These are phyloP conservation scores for Chalaropsis ovoidea DNA, from an alignment of 2,329 filamentous ascomycete genomes.

Conservation along the genomic window DNA sequence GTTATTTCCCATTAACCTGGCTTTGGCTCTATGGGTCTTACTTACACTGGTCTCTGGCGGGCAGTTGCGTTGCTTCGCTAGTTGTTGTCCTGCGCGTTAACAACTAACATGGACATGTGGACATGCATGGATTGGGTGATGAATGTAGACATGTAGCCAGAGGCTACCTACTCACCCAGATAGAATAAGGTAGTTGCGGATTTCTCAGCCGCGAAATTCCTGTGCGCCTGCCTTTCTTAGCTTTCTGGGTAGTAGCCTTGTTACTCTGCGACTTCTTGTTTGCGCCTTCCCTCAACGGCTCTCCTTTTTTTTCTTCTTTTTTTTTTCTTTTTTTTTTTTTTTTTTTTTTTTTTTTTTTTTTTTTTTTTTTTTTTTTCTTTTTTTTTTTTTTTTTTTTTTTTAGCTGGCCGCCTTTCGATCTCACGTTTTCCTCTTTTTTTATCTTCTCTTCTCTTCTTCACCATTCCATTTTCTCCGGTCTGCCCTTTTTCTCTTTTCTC, in stretches of 20 bases:
- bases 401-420: not conserved
- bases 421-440: slow-evolving; percentile 9
- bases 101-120: no score
- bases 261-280: not conserved
- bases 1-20: not conserved
- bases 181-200: slow-evolving; percentile 5
- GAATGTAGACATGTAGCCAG: no score
- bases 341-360: not conserved
- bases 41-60: no score
- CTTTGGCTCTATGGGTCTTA: no score
- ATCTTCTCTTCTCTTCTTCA: not conserved
- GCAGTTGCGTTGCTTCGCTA: no score
- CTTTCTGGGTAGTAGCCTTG: not conserved
- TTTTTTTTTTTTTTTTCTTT: not conserved
- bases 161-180: no score
- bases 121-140: no score
- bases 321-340: not conserved
- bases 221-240: slow-evolving; percentile 22
- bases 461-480: not conserved
- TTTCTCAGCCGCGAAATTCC: slow-evolving; percentile 11
- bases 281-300: not conserved
- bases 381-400: slow-evolving; percentile 19
- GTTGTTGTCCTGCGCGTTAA: no score
- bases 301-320: not conserved
- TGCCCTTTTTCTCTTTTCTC: not conserved